Conservation (phyloP, 257 asterid species). For the Henckelia pumila region DNA sequence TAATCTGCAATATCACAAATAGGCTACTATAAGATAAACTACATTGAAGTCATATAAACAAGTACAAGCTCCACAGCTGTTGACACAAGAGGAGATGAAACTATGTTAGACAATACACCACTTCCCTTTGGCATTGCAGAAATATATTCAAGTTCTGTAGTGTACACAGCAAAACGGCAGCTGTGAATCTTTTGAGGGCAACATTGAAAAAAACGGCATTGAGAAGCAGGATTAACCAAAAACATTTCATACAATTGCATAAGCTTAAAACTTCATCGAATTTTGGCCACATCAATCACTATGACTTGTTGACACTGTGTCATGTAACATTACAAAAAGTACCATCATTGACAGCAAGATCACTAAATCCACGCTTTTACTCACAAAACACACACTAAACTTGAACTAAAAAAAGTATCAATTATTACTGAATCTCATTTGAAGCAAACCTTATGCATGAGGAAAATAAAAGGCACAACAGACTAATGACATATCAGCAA, state of each 20-base stretch:
- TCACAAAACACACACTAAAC: not conserved
- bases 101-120: not conserved
- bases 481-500: not conserved
- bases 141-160: not conserved
- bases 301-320: not conserved
- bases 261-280: not conserved
- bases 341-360: not conserved
- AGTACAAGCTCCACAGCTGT: not conserved
- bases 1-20: conserved; percentile 47
- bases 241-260: not conserved
- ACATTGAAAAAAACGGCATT: not conserved
- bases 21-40: not conserved
- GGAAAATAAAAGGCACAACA: not conserved
- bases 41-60: not conserved
- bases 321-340: not conserved
- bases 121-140: conserved; percentile 11
- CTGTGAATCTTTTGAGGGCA: not conserved
- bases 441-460: too few species aligned
- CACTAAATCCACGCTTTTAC: not conserved
- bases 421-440: not conserved
- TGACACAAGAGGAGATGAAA: not conserved
- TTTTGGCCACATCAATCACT: not conserved
- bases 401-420: not conserved
- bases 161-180: not conserved
- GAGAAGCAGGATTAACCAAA: not conserved